These are phyloP conservation scores for Penicillium sp. DNA, from an alignment of 2,329 filamentous ascomycete genomes.

Conservation along the genomic window DNA sequence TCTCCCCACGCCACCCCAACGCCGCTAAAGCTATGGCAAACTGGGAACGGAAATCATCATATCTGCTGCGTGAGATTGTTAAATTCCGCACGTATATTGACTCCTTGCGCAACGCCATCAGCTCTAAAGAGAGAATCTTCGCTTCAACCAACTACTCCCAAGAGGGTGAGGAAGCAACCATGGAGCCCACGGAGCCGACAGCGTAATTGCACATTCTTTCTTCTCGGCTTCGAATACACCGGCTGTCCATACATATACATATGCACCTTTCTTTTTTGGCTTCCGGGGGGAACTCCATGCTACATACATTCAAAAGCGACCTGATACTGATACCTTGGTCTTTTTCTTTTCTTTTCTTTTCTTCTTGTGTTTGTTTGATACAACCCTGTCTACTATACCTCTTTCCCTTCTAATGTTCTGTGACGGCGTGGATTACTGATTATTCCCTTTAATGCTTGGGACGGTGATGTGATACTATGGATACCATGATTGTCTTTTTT, in stretches of 20 bases:
- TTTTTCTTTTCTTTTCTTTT: background rate
- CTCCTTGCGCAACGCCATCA: slow-evolving; percentile 62
- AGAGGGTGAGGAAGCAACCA: background rate
- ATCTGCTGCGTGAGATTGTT: slow-evolving; percentile 84
- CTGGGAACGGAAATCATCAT: slow-evolving; percentile 92
- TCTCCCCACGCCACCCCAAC: slow-evolving; percentile 75
- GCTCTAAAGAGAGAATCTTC: slow-evolving; percentile 63
- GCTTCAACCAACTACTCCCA: slow-evolving; percentile 16
- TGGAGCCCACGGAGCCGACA: background rate
- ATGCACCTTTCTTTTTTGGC: background rate
- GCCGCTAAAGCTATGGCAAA: slow-evolving; percentile 79
- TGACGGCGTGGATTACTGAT: slow-evolving; percentile 3
- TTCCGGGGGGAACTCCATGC: background rate
- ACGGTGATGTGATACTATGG: slow-evolving; percentile 23
- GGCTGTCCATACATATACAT: slow-evolving; percentile 10
- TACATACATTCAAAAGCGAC: slow-evolving; percentile 8
- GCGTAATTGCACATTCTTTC: slow-evolving; percentile 1
- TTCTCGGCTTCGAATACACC: background rate
- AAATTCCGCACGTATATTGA: slow-evolving; percentile 96
- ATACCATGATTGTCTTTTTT: slow-evolving; percentile 19
- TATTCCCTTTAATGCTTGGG: slow-evolving; percentile 17
- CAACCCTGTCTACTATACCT: slow-evolving; percentile 6
- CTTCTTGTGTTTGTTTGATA: background rate
- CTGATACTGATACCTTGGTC: slow-evolving; percentile 4
- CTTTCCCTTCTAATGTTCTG: slow-evolving; percentile 5